A percentile compares a stretch with the other conserved stretches of the same genome.
Conservation (phyloP, 1,139 yeast genomes). For the Pichia norvegensis region DNA sequence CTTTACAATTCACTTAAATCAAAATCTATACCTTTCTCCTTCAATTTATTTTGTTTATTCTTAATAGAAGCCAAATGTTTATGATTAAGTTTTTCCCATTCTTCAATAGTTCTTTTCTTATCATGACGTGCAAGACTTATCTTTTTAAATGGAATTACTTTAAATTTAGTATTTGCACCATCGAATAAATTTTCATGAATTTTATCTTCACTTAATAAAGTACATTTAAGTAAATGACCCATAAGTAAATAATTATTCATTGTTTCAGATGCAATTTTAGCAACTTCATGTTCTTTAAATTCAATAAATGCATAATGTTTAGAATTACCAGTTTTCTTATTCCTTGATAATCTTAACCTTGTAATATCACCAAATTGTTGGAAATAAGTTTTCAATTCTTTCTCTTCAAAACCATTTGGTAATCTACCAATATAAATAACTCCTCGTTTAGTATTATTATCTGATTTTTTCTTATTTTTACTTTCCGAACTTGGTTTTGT, state of each 20-base stretch:
- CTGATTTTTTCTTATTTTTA: conserved; percentile 21
- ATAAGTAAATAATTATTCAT: conserved; percentile 90
- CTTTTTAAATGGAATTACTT: conserved; percentile 55
- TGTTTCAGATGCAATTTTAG: conserved; percentile 83
- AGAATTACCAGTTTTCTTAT: conserved; percentile 83
- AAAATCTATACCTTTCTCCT: conserved; percentile 47
- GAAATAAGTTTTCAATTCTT: conserved; percentile 73
- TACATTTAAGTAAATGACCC: conserved; percentile 76
- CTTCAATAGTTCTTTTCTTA: conserved; percentile 46
- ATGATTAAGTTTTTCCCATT: conserved; percentile 52
- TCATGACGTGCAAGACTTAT: conserved; percentile 50
- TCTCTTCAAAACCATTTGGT: conserved; percentile 88
- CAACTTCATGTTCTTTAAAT: conserved; percentile 66
- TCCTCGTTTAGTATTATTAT: conserved; percentile 37
- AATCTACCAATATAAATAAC: conserved; percentile 85
- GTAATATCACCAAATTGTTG: conserved; percentile 81
- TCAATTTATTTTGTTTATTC: conserved; percentile 43
- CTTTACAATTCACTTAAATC: conserved; percentile 27
- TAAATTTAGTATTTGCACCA: conserved; percentile 49
- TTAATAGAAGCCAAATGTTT: conserved; percentile 35
- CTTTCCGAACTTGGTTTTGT: conserved; percentile 25
- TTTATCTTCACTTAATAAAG: conserved; percentile 40
- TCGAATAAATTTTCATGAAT: conserved; percentile 41
- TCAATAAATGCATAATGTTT: conserved; percentile 92
- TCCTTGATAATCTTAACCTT: conserved; percentile 75